phyloP scores from a whole-genome alignment of 148 eudicot species.

The Camellia lanceoleosa region DNA sequence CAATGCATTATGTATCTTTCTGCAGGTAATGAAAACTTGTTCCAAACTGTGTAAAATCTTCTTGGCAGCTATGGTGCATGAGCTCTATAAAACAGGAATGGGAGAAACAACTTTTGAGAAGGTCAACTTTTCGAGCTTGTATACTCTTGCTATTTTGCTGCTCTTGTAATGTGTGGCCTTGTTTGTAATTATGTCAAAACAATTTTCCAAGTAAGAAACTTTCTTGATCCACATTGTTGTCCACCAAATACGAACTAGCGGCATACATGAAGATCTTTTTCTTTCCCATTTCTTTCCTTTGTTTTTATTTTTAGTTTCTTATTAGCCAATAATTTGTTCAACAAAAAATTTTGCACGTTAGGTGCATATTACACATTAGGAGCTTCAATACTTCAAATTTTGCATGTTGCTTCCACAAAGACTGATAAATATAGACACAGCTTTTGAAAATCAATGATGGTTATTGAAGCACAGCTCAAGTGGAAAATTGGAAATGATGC shows the following conservation, averaged over 20 bases:
- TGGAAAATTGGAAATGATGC: too few species aligned
- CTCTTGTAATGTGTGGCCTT: not conserved
- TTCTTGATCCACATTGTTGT: not conserved
- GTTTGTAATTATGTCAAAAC: not conserved
- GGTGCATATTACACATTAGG: not conserved
- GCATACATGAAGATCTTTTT: not conserved
- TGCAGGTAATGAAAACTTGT: slow-evolving; percentile 74
- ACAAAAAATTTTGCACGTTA: not conserved
- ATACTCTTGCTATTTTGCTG: not conserved
- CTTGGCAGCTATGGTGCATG: slow-evolving; percentile 96
- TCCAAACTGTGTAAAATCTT: slow-evolving; percentile 77
- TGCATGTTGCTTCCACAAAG: not conserved
- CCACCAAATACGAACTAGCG: not conserved
- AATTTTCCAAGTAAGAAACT: not conserved
- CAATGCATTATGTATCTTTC: not conserved
- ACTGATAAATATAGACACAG: not conserved
- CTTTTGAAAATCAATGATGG: too few species aligned
- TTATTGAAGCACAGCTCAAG: too few species aligned
- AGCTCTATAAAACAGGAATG: slow-evolving; percentile 93
- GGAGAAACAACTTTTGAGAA: slow-evolving; percentile 94
- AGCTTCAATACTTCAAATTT: not conserved
- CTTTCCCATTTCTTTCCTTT: slow-evolving; percentile 4
- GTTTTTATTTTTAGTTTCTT: not conserved
- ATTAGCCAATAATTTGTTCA: not conserved
- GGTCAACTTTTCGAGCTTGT: slow-evolving; percentile 37